phyloP scores from a whole-genome alignment of 441 rosid genomes.

The Adansonia madagascariensis region DNA sequence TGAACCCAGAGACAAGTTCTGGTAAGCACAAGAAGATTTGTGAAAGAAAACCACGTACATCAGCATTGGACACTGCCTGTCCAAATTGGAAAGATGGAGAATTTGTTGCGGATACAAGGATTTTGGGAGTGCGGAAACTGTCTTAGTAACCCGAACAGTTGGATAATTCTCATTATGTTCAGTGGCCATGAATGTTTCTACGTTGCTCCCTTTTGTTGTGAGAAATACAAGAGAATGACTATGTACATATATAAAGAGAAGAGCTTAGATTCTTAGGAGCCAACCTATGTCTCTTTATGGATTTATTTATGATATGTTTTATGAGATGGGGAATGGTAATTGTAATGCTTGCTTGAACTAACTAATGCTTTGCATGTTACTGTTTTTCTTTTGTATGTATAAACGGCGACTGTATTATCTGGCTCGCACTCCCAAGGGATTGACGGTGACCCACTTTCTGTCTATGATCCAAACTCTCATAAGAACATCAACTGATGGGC shows the following conservation, averaged over 20 bases:
- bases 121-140: conserved; percentile 45
- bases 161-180: conserved; percentile 27
- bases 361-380: conserved; percentile 34
- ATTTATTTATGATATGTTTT: conserved; percentile 20
- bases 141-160: conserved; percentile 42
- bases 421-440: conserved; percentile 31
- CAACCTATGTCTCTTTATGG: conserved; percentile 34
- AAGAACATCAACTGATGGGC: conserved; percentile 1
- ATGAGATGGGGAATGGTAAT: conserved; percentile 6
- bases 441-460: conserved; percentile 34
- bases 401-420: conserved; percentile 29
- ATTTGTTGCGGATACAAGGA: conserved; percentile 40
- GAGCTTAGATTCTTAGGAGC: conserved; percentile 43
- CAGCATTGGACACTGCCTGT: conserved; percentile 68
- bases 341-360: conserved; percentile 7
- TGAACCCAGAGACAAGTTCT: conserved; percentile 34
- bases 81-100: conserved; percentile 61
- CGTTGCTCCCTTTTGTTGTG: conserved; percentile 17
- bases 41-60: conserved; percentile 69
- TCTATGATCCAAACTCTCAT: conserved; percentile 9
- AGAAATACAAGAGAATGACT: conserved; percentile 17
- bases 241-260: conserved; percentile 12
- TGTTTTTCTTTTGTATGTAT: not conserved
- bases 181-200: conserved; percentile 31
- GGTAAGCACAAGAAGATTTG: conserved; percentile 35